Base-by-base conservation (phyloP, 1,284 basidiomycete species). In the Rhodotorula sp. region DNA sequence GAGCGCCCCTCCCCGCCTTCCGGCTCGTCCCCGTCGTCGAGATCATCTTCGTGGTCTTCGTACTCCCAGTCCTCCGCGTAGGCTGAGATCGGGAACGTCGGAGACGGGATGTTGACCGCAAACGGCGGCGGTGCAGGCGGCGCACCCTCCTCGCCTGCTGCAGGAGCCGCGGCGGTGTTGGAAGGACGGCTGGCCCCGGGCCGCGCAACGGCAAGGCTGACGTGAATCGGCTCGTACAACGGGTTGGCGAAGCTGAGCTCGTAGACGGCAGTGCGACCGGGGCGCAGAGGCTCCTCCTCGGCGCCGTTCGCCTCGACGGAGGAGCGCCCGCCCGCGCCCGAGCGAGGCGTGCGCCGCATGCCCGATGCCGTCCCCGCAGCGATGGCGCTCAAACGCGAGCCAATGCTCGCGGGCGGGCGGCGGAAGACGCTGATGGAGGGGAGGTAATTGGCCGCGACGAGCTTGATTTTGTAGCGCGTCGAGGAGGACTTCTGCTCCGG, bases 21-120 rank as follows among this genome's bases (percentile, higher is more conserved):
- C 59, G 88, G 86, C 66, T 84, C 87, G 76, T 90, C 89, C 86
- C 91, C 90, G 53, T 57, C 61, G 12, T 90, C 90, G 39, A 63
- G 36, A n/a, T 62, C 70, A 8, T 75, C 72, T 22, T 78, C 73
- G 34, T 79, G 78, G 25, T 76, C 76, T n/a, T 96, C 94, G 75
- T 94, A 96, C 81, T 95, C 94, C 94, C 92, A 96, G 53, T 91
- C 92, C 80, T 97, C 94, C 41, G 92, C 92, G 78, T 91, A 92
- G 2, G 94, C 90, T 25, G 90, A 89, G 53, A 97, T 88, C 2
- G 90, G 86, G 80, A 97, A 94, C 21, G 89, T 83, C 0, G 87
- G 83, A 15, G 88, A 88, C 0, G 91, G 91, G 4, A 96, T 83
- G 29, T 89, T 88, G 10, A 95, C 85, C 2, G 88, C 89, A 78